Evolutionary conservation across 106 monocot genomes (phyloP).

Genomic region (Phalaenopsis aphrodite): DNA sequence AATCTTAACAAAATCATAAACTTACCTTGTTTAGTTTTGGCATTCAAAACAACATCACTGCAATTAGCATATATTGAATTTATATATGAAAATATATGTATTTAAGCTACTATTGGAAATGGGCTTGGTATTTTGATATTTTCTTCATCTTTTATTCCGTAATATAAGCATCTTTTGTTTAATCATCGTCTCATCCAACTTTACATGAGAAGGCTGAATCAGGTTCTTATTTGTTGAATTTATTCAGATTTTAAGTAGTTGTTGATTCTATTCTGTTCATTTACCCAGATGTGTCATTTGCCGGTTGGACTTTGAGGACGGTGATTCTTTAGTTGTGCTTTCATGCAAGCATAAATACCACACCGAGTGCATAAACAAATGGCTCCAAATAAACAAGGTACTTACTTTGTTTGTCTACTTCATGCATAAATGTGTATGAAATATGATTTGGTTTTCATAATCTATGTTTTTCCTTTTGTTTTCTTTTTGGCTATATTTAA

Average conservation of each 20-base stretch:
- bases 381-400: constrained; percentile 99
- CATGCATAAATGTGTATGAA: not conserved
- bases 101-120: not conserved
- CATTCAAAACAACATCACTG: no score
- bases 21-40: not conserved
- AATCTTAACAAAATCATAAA: not conserved
- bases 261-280: constrained; percentile 1
- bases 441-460: not conserved
- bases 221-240: not conserved
- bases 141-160: not conserved
- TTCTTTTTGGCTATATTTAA: not conserved
- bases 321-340: constrained; percentile 63
- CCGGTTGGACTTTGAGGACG: constrained; percentile 87
- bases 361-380: constrained; percentile 75
- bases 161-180: not conserved
- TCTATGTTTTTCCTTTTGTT: not conserved
- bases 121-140: not conserved
- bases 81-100: not conserved
- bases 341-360: constrained; percentile 94
- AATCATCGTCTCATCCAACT: not conserved
- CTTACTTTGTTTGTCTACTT: not conserved
- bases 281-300: constrained; percentile 82
- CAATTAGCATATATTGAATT: not conserved
- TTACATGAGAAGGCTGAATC: not conserved
- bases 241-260: not conserved